A percentile compares a stretch with the other conserved stretches of the same genome.
phyloP scores from a whole-genome alignment of 176 grass and related monocot genomes.

The Cenchrus fungigraminus region DNA sequence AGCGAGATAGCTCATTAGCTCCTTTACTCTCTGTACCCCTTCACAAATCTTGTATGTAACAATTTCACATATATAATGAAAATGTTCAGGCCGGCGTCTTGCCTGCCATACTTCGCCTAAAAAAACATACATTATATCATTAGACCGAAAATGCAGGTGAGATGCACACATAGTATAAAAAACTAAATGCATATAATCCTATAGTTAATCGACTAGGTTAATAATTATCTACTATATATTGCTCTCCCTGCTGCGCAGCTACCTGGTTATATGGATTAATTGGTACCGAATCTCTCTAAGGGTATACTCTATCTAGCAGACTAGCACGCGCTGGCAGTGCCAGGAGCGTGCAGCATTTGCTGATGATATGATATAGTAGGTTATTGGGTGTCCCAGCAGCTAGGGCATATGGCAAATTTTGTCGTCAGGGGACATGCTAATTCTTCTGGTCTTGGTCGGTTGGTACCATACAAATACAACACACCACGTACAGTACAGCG shows the following conservation, averaged over 20 bases:
- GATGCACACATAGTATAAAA: no score
- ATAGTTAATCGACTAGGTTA: not conserved
- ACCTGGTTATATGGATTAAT: not conserved
- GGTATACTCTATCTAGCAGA: not conserved
- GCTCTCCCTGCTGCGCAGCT: not conserved
- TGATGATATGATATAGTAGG: not conserved
- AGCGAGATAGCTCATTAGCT: no score
- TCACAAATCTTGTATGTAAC: no score
- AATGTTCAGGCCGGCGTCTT: no score
- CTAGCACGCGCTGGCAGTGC: not conserved
- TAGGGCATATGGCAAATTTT: not conserved
- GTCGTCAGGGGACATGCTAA: constrained; percentile 22
- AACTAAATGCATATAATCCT: not conserved
- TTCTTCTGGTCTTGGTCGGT: constrained; percentile 33
- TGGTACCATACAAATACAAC: not conserved
- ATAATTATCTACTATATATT: not conserved
- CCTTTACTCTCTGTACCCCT: no score
- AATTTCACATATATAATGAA: no score
- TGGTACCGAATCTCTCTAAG: not conserved
- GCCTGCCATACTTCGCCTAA: no score
- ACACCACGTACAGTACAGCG: not conserved
- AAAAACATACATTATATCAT: no score
- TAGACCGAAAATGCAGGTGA: no score
- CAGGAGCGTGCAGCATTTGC: not conserved
- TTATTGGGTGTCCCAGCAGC: not conserved